Evolutionary conservation across 2,329 filamentous ascomycete species (phyloP), one percentile per base, ranked within the genome.

Genomic region (Stagonosporopsis rhizophila): DNA sequence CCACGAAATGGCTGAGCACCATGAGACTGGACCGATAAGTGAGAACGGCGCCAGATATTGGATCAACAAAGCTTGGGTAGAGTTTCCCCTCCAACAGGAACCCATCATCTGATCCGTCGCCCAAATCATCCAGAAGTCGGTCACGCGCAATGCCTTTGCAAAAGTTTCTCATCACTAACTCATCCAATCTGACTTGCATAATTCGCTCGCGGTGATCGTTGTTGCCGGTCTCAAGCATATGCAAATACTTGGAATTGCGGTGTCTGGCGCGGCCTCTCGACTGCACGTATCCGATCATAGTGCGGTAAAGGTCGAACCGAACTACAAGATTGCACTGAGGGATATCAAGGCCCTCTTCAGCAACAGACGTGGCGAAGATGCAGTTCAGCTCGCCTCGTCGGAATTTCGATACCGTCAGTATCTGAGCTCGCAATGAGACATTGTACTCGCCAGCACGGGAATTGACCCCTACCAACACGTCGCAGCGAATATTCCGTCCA

Each of bases 231-330:
- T 98, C 93, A 2, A 91, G 73, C 90, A 99, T 93, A 67, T 90
- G 91, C 30, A 93, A 84, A 73, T 94, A 97, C 60, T 85, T 87
- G 0, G 95, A 98, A 51, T 89, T 83, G 0, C 78, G 75, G 67
- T 92, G 89, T 35, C 95, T 85, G 12, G 95, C 95, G 50, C 95
- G 86, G 0, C 95, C 95, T 60, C 92, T 86, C 14, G 93, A 97
- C 74, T 99, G 95, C 19, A 98, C 88, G 71, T 97, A 98, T 69
- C 96, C 91, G 48, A 98, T 98, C 75, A 96, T 87, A 0, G 94
- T 97, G 11, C 84, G 82, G 75, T 92, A 96, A 2, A 96, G 83
- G 70, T 98, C 92, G 68, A 97, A 99, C 2, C 93, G 80, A 23
- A 88, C 76, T 11, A 88, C 82, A n/a, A 88, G 72, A 61, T 88